These are phyloP conservation scores for Polytrichum commune DNA, from an alignment of 225 moss, liverwort and hornwort species.

Conservation along the genomic window DNA sequence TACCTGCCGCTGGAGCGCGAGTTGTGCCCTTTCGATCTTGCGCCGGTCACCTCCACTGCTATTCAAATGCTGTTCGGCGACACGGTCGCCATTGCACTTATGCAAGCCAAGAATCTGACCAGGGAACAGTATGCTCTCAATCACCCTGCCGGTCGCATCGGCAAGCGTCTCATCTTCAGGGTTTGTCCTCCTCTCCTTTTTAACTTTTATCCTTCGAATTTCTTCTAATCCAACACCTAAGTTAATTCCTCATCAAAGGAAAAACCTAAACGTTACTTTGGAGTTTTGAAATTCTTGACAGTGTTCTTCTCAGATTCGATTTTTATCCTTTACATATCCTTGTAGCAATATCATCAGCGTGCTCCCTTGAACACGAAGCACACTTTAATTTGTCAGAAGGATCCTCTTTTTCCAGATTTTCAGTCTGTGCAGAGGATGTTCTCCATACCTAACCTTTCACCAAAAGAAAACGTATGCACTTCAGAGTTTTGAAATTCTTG, in stretches of 20 bases:
- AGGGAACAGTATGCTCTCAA: constrained; percentile 76
- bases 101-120: constrained; percentile 83
- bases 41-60: constrained; percentile 80
- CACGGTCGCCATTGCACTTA: constrained; percentile 79
- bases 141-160: constrained; percentile 79
- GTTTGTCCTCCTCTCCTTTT: constrained; percentile 14
- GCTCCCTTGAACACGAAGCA: too few species aligned
- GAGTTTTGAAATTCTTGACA: too few species aligned
- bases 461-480: too few species aligned
- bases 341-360: too few species aligned
- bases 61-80: constrained; percentile 89
- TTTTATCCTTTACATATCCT: not conserved
- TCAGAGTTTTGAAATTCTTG: too few species aligned
- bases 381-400: not conserved
- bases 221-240: too few species aligned
- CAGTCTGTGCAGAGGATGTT: too few species aligned
- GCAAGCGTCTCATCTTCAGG: constrained; percentile 72
- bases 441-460: too few species aligned
- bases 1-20: constrained; percentile 69
- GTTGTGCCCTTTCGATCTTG: constrained; percentile 78
- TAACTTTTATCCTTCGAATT: too few species aligned
- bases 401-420: not conserved
- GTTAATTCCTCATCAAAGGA: too few species aligned
- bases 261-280: too few species aligned
- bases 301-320: not conserved